phyloP scores from a whole-genome alignment of 2,329 filamentous ascomycete species.

The Paraphoma chrysanthemicola region DNA sequence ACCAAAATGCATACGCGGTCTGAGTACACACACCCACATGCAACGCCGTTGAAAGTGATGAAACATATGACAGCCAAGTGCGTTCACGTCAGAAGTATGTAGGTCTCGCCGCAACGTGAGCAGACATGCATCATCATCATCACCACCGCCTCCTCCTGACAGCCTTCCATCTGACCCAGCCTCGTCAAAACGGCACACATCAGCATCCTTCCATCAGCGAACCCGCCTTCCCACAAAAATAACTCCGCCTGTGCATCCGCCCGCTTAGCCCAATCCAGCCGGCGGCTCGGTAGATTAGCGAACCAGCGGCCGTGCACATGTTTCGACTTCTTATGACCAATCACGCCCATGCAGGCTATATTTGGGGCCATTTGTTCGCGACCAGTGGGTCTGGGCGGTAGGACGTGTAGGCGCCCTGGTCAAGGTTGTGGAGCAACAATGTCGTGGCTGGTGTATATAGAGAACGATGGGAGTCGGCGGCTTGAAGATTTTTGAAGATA shows the following conservation, averaged over 20 bases:
- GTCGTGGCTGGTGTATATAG: slow-evolving; percentile 6
- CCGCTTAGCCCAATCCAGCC: not conserved
- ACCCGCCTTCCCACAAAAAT: not conserved
- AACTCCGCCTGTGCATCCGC: not conserved
- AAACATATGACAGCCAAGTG: not conserved
- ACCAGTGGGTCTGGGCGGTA: slow-evolving; percentile 1
- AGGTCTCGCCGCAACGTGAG: not conserved
- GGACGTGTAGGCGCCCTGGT: slow-evolving; percentile 8
- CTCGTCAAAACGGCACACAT: not conserved
- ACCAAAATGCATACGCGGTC: not conserved
- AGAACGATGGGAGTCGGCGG: not conserved
- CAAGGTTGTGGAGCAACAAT: not conserved
- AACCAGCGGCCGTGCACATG: slow-evolving; percentile 8
- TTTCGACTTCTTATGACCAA: slow-evolving; percentile 8
- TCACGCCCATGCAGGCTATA: slow-evolving; percentile 18
- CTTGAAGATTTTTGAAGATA: not conserved
- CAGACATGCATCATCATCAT: not conserved
- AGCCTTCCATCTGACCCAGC: not conserved
- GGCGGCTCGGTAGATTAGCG: slow-evolving; percentile 22
- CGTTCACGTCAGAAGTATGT: not conserved
- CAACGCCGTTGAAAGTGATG: not conserved
- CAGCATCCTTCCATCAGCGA: not conserved
- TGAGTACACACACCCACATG: not conserved
- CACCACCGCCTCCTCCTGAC: slow-evolving; percentile 1
- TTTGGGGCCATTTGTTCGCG: slow-evolving; percentile 22